phyloP scores from a whole-genome alignment of 768 basidiomycete species.

The Tulasnella calospora region DNA sequence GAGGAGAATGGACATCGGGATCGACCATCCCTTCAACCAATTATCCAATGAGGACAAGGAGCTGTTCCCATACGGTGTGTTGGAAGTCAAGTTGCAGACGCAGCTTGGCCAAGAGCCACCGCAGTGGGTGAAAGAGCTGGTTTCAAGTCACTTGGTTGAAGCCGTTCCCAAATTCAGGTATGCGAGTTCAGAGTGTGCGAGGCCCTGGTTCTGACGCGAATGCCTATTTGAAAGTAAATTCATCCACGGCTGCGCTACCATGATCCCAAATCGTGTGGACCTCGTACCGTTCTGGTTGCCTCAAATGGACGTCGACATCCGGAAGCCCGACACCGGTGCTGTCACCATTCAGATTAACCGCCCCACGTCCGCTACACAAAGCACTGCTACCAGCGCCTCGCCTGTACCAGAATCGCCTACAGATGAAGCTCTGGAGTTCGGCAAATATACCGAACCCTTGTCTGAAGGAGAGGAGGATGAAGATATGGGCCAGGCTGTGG shows the following conservation, averaged over 20 bases:
- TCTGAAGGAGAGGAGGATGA: conserved; percentile 96
- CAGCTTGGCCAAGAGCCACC: conserved; percentile 94
- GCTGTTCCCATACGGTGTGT: conserved; percentile 91
- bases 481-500: conserved; percentile 58
- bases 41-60: conserved; percentile 75
- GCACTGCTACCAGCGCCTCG: conserved; percentile 36
- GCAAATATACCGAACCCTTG: conserved; percentile 74
- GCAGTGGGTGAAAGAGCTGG: conserved; percentile 93
- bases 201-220: background rate
- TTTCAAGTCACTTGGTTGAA: conserved; percentile 90
- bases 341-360: conserved; percentile 57
- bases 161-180: conserved; percentile 97
- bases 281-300: conserved; percentile 98
- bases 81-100: conserved; percentile 97
- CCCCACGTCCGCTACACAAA: conserved; percentile 46
- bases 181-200: conserved; percentile 30
- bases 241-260: conserved; percentile 92
- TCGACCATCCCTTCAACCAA: conserved; percentile 85
- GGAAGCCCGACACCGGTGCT: conserved; percentile 83
- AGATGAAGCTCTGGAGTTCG: conserved; percentile 35
- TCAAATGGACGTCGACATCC: conserved; percentile 95
- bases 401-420: conserved; percentile 45
- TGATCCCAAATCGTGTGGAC: conserved; percentile 87
- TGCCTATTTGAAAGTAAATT: conserved; percentile 58
- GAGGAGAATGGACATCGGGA: conserved; percentile 89